Base-by-base conservation (phyloP, 257 asterid genomes). In the Solanum sitiens region DNA sequence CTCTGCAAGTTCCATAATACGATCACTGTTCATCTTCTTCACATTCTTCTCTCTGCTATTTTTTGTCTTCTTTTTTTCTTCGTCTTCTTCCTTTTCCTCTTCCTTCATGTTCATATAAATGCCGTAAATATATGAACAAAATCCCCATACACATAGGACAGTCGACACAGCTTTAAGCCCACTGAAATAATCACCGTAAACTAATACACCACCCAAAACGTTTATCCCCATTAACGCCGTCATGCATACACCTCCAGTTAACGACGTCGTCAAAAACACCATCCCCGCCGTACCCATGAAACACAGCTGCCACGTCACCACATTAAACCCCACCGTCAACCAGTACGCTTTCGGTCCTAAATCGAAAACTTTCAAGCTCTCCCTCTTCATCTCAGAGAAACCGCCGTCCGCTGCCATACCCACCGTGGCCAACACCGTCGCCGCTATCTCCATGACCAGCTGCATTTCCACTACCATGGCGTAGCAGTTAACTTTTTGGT, bases 391-490 rank as follows among this genome's bases (percentile, higher is more conserved):
- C 3, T 89, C 95, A 0, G 86, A 7, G 44, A 93, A 94, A 3
- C 98, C 96, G 0, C 91, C 92, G 75, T 40, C 92, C 7, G 74
- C 90, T 33, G 91, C 91, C 91, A 87, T 92, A 3, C 97, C 96
- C 3, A 68, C 85, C 7, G 91, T 80, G 40, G 99, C 95, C 14
- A 96, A 84, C 1, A 27, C 89, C 5, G 98, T 96, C 0, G 96
- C 98, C 14, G 95, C 92, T 0, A 88, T 4, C 73, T 94, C 94
- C 95, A 95, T 94, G 30, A 96, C 74, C 3, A 96, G 83, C 92
- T 95, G 99, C 93, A 96, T 96, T 89, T 96, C 99, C 85, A 95
- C 89, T 63, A 95, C 98, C 99, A 94, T 96, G 0, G 95, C 89
- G 86, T 95, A 96, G 89, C 97, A 93, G 40, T 88, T 21, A 4